Evolutionary conservation across 306 rosid species (phyloP).

Genomic region (Sindora glabra): DNA sequence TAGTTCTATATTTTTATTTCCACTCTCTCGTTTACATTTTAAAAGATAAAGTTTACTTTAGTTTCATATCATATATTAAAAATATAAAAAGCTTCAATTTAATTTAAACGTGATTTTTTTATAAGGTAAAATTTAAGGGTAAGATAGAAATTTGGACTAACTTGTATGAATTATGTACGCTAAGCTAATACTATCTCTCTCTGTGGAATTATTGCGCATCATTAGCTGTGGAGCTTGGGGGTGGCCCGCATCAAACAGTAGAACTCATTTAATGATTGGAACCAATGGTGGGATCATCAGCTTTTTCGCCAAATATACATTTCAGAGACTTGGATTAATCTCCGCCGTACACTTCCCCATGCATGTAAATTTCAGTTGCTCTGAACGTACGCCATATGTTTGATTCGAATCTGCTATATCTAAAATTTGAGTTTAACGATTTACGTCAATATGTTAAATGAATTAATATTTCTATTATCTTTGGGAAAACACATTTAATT

Average conservation of each 20-base stretch:
- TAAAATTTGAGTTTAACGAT: no score
- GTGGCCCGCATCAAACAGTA: constrained; percentile 20
- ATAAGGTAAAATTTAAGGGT: not conserved
- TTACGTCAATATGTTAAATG: no score
- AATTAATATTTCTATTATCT: no score
- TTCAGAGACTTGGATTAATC: not conserved
- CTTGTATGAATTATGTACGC: no score
- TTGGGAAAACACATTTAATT: no score
- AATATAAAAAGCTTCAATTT: not conserved
- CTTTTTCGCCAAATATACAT: no score
- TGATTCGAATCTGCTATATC: not conserved
- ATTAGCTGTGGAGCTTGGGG: constrained; percentile 22
- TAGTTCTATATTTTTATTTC: no score
- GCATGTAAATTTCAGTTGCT: no score
- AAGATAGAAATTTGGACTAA: not conserved
- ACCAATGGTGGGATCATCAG: not conserved
- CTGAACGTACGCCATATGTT: not conserved
- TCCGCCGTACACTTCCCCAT: not conserved
- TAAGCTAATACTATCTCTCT: no score
- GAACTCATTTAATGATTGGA: constrained; percentile 2
- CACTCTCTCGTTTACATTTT: no score
- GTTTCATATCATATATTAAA: not conserved
- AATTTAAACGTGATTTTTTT: not conserved
- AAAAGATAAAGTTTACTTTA: no score
- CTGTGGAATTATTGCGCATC: constrained; percentile 29